Percentiles rank a stretch among this genome's conserved stretches.
phyloP scores from a whole-genome alignment of 345 rosid genomes.

The Cardamine occulta region DNA sequence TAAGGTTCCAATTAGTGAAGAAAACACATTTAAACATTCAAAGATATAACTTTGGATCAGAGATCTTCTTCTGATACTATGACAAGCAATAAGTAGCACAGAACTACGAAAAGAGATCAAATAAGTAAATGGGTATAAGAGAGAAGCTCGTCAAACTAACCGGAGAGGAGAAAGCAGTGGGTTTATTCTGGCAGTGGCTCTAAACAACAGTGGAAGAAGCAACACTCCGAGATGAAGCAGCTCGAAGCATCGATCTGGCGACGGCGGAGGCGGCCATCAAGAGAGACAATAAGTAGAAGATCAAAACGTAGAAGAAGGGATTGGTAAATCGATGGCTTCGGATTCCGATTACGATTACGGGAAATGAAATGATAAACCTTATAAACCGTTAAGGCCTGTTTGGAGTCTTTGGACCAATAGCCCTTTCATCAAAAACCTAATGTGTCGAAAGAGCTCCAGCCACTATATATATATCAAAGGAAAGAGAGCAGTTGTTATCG shows the following conservation, averaged over 20 bases:
- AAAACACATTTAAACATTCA: not conserved
- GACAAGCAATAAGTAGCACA: not conserved
- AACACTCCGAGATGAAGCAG: slow-evolving; percentile 57
- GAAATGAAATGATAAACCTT: slow-evolving; percentile 5
- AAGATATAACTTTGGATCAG: not conserved
- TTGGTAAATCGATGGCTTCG: not conserved
- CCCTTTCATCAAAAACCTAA: too few relatives aligned
- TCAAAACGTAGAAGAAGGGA: not conserved
- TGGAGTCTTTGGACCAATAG: not conserved
- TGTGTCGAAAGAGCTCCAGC: too few relatives aligned
- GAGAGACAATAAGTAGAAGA: not conserved
- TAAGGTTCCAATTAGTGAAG: not conserved
- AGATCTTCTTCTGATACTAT: not conserved
- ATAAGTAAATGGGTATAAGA: not conserved
- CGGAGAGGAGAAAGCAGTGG: slow-evolving; percentile 60
- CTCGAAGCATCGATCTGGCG: slow-evolving; percentile 74
- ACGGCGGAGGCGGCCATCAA: slow-evolving; percentile 68
- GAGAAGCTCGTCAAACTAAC: slow-evolving; percentile 34
- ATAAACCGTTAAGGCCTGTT: not conserved
- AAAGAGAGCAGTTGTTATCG: too few relatives aligned
- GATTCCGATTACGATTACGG: not conserved
- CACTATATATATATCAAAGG: too few relatives aligned
- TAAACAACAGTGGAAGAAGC: slow-evolving; percentile 52
- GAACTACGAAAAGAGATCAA: not conserved
- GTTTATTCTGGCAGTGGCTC: slow-evolving; percentile 54